phyloP scores from a whole-genome alignment of 2,329 filamentous ascomycete species.

The Fusarium tricinctum region DNA sequence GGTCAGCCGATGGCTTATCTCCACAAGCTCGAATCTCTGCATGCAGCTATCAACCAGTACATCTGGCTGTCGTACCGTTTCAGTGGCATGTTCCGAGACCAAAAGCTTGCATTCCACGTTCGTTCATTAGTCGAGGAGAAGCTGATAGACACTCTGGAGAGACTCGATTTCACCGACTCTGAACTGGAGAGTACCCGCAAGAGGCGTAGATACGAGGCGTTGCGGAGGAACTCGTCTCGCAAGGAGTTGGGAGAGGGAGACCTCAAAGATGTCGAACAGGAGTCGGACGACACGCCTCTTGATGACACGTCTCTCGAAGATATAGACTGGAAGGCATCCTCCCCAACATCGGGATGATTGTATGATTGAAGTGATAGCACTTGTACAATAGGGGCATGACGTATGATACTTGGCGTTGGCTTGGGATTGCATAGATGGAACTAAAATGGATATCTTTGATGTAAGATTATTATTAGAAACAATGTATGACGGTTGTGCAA shows the following conservation, averaged over 20 bases:
- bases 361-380: conserved; percentile 7
- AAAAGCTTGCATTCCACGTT: conserved; percentile 81
- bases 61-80: conserved; percentile 95
- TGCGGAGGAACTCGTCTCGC: conserved; percentile 26
- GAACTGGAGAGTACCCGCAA: conserved; percentile 49
- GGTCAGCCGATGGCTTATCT: conserved; percentile 70
- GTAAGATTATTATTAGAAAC: conserved; percentile 36
- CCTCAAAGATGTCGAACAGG: conserved; percentile 32
- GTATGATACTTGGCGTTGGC: conserved; percentile 33
- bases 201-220: conserved; percentile 42
- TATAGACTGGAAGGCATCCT: conserved; percentile 20
- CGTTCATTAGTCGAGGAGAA: conserved; percentile 82
- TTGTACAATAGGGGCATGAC: conserved; percentile 18
- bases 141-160: conserved; percentile 66
- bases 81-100: conserved; percentile 81
- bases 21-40: conserved; percentile 78
- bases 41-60: conserved; percentile 87
- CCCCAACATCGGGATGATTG: conserved; percentile 23
- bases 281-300: conserved; percentile 36
- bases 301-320: conserved; percentile 14
- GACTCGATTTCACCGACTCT: conserved; percentile 65
- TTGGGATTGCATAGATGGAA: conserved; percentile 20
- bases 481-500: conserved; percentile 31
- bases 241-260: conserved; percentile 34
- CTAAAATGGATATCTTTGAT: conserved; percentile 15